A percentile compares a stretch with the other conserved stretches of the same genome.
Conservation (phyloP, 148 eudicot genomes). For the Euryodendron excelsum region DNA sequence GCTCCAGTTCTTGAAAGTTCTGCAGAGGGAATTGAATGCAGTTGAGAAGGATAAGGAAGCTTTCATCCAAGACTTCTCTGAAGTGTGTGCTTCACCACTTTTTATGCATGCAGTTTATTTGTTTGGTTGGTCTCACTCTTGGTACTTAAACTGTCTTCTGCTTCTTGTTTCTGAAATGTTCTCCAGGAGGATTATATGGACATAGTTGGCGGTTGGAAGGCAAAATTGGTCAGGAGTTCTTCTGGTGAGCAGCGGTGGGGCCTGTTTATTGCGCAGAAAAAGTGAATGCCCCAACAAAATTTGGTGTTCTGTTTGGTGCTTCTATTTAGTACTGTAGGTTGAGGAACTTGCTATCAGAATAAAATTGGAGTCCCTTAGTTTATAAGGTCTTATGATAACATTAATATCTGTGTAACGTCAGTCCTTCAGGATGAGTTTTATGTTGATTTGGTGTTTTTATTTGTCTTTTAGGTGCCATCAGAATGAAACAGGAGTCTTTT, state of each 20-base stretch:
- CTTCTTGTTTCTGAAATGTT: slow-evolving; percentile 6
- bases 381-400: background rate
- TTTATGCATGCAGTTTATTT: background rate
- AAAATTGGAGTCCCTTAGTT: slow-evolving; percentile 3
- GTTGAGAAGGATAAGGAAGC: slow-evolving; percentile 75
- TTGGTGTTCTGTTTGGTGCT: background rate
- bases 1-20: slow-evolving; percentile 68
- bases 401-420: background rate
- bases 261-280: slow-evolving; percentile 69
- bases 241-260: slow-evolving; percentile 97
- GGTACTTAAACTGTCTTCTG: background rate
- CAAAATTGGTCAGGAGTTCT: slow-evolving; percentile 68
- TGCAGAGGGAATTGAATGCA: slow-evolving; percentile 58
- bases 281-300: slow-evolving; percentile 17
- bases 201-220: slow-evolving; percentile 88
- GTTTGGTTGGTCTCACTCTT: background rate
- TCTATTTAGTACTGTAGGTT: background rate
- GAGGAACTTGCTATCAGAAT: slow-evolving; percentile 3
- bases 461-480: too few relatives aligned
- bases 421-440: background rate
- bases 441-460: too few relatives aligned
- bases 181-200: slow-evolving; percentile 71
- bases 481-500: too few relatives aligned
- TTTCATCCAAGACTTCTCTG: slow-evolving; percentile 79
- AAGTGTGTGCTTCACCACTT: slow-evolving; percentile 42